Evolutionary conservation across 1,284 basidiomycete genomes (phyloP).

Genomic region (Anthracocystis walkeri): DNA sequence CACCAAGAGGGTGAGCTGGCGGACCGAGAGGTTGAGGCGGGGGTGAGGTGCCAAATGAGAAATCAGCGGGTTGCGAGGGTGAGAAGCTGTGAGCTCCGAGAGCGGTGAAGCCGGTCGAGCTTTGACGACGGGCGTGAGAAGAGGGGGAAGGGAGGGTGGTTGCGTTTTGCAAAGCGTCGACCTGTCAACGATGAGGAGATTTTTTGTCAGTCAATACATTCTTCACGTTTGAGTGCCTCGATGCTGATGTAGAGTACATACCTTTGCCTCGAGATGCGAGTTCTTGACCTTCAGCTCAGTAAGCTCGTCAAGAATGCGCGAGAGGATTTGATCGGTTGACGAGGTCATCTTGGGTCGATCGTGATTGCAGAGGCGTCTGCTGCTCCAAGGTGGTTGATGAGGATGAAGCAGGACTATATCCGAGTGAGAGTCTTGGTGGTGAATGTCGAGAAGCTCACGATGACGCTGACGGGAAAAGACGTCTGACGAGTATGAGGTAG

Average conservation of each 20-base stretch:
- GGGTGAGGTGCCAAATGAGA: conserved; percentile 50
- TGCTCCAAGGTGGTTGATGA: neutral
- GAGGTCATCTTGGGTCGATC: conserved; percentile 21
- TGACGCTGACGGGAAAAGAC: too few relatives aligned
- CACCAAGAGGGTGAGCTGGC: conserved; percentile 32
- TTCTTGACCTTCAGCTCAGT: conserved; percentile 61
- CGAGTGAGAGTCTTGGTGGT: too few relatives aligned
- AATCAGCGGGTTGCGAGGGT: conserved; percentile 33
- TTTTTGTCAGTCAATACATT: neutral
- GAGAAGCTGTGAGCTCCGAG: conserved; percentile 46
- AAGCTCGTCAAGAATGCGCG: conserved; percentile 58
- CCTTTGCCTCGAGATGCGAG: conserved; percentile 61
- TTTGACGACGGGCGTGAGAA: conserved; percentile 44
- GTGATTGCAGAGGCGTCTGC: neutral
- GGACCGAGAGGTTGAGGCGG: conserved; percentile 58
- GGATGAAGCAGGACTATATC: too few relatives aligned
- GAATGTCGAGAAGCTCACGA: too few relatives aligned
- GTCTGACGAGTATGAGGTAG: too few relatives aligned
- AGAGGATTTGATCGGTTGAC: conserved; percentile 47
- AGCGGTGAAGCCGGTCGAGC: conserved; percentile 52
- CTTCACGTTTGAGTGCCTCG: neutral
- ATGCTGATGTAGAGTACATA: conserved; percentile 12
- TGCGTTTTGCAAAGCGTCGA: conserved; percentile 54
- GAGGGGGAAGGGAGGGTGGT: conserved; percentile 50
- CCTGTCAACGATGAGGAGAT: conserved; percentile 7